These are phyloP conservation scores for Flagelloscypha sp. DNA, from an alignment of 768 basidiomycete genomes.

Conservation along the genomic window DNA sequence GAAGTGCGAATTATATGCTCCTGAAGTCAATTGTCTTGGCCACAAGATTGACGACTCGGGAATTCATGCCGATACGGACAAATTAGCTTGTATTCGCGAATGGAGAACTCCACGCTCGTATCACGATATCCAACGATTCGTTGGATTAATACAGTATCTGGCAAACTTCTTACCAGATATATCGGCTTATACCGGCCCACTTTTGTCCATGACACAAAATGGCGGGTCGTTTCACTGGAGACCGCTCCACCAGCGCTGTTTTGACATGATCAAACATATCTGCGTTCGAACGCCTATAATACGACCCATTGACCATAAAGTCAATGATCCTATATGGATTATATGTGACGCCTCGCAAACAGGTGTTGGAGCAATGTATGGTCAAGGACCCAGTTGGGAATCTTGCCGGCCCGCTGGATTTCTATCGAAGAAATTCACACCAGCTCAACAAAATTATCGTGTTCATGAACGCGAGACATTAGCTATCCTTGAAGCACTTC, in stretches of 20 bases:
- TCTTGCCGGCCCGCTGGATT: conserved; percentile 19
- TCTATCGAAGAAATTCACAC: conserved; percentile 20
- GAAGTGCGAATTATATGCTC: conserved; percentile 26
- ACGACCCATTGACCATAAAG: conserved; percentile 13
- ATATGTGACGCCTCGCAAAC: conserved; percentile 18
- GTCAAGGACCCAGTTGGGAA: conserved; percentile 20
- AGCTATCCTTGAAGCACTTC: conserved; percentile 16
- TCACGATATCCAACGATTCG: conserved; percentile 29
- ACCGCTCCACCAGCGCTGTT: conserved; percentile 16
- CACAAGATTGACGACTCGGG: conserved; percentile 31
- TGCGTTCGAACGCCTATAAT: conserved; percentile 16
- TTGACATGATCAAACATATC: conserved; percentile 15
- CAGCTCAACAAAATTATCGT: conserved; percentile 21
- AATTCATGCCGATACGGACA: conserved; percentile 27
- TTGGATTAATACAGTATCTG: conserved; percentile 32
- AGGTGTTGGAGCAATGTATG: conserved; percentile 19
- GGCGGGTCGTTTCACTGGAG: conserved; percentile 20
- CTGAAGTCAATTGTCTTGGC: conserved; percentile 27
- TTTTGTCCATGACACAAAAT: conserved; percentile 21
- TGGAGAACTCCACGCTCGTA: conserved; percentile 26
- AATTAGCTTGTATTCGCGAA: conserved; percentile 21
- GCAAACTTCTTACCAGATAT: conserved; percentile 28
- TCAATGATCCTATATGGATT: conserved; percentile 19
- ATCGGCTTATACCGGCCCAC: conserved; percentile 21
- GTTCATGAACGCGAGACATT: conserved; percentile 18